Conservation (phyloP, 306 rosid species). For the Dicorynia guianensis region DNA sequence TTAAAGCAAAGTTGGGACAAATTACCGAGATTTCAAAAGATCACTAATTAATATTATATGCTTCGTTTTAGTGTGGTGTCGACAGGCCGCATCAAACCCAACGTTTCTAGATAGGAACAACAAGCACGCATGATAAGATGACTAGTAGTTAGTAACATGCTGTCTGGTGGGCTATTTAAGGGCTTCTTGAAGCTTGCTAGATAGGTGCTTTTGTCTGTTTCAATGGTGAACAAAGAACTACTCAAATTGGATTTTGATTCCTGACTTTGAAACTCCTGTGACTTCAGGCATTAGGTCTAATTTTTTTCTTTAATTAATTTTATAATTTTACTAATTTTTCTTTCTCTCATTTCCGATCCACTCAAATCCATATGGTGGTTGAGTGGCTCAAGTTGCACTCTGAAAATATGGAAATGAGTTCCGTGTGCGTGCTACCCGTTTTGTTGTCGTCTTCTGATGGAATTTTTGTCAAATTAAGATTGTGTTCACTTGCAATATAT, state of each 20-base stretch:
- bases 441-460: background rate
- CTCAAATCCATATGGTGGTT: background rate
- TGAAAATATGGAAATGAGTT: background rate
- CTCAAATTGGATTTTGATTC: too few species aligned
- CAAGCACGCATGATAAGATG: constrained; percentile 16
- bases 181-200: constrained; percentile 2
- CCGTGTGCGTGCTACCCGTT: background rate
- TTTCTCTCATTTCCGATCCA: background rate
- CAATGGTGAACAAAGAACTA: background rate
- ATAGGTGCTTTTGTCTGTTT: constrained; percentile 26
- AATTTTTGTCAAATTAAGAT: background rate
- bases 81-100: constrained; percentile 41
- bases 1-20: constrained; percentile 37
- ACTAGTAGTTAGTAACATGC: constrained; percentile 12
- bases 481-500: background rate
- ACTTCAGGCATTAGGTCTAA: too few species aligned
- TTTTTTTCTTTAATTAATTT: too few species aligned
- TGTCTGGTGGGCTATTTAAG: constrained; percentile 21
- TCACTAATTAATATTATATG: constrained; percentile 29
- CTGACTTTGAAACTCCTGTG: too few species aligned
- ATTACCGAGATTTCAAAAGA: constrained; percentile 31
- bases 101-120: constrained; percentile 35
- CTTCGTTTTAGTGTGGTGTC: background rate
- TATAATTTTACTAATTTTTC: background rate
- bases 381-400: constrained; percentile 2